phyloP scores from a whole-genome alignment of 2,329 filamentous ascomycete genomes.

The Pseudogymnoascus sp. region DNA sequence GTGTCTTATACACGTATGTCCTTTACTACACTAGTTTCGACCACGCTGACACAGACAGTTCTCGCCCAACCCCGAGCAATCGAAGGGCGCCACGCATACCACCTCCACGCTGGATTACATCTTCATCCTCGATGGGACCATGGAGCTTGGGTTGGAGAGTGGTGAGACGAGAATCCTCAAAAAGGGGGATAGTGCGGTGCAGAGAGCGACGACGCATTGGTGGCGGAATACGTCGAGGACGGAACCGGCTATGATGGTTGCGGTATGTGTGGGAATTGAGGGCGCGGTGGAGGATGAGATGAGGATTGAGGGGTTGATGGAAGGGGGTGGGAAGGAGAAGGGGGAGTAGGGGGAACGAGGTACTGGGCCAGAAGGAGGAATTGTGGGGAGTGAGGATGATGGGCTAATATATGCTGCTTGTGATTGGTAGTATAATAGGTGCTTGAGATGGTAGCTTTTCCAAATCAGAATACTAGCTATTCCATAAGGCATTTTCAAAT shows the following conservation, averaged over 20 bases:
- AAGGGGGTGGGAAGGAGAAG: background rate
- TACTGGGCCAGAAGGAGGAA: background rate
- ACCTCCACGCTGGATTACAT: constrained; percentile 35
- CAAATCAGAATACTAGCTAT: background rate
- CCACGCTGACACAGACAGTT: background rate
- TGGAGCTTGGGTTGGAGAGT: constrained; percentile 32
- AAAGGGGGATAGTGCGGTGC: constrained; percentile 33
- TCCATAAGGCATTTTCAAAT: background rate
- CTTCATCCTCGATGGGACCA: constrained; percentile 32
- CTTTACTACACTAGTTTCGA: no score
- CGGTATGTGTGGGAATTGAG: background rate
- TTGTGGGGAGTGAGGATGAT: background rate
- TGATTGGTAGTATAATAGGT: background rate
- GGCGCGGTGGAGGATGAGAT: background rate
- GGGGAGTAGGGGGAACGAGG: background rate
- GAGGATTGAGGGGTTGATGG: background rate
- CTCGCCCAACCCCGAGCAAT: background rate
- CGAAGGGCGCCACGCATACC: constrained; percentile 30
- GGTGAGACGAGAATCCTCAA: constrained; percentile 32
- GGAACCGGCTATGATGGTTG: constrained; percentile 15
- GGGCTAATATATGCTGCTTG: no score
- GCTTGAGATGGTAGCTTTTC: background rate
- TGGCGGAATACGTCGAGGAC: constrained; percentile 33
- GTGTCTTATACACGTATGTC: background rate
- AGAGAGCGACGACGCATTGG: constrained; percentile 36